phyloP scores from a whole-genome alignment of 2,329 filamentous ascomycete species.

The Proliferodiscus dingleyae region DNA sequence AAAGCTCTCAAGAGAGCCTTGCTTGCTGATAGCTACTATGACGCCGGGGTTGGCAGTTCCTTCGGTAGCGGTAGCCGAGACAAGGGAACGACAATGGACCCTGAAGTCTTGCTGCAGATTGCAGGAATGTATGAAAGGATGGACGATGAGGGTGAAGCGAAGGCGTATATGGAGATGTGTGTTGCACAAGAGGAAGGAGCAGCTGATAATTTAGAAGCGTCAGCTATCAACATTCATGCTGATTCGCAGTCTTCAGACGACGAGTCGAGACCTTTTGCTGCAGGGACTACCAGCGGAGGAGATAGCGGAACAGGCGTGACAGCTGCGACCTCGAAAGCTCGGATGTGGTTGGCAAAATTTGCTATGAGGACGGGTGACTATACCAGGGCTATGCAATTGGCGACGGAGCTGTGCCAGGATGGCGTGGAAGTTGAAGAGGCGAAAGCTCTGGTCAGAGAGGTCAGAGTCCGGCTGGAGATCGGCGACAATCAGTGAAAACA shows the following conservation, averaged over 20 bases:
- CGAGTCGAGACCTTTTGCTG: slow-evolving; percentile 22
- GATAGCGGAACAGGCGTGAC: slow-evolving; percentile 73
- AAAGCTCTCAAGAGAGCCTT: slow-evolving; percentile 91
- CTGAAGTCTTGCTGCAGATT: slow-evolving; percentile 86
- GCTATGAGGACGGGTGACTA: slow-evolving; percentile 74
- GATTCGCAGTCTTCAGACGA: slow-evolving; percentile 50
- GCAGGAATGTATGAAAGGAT: slow-evolving; percentile 82
- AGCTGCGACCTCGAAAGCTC: slow-evolving; percentile 82
- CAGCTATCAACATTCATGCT: slow-evolving; percentile 47
- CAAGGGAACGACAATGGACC: slow-evolving; percentile 63
- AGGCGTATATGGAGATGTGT: slow-evolving; percentile 93
- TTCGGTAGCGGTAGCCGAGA: slow-evolving; percentile 40
- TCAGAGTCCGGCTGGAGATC: slow-evolving; percentile 61
- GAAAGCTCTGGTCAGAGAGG: slow-evolving; percentile 84
- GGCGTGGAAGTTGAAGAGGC: slow-evolving; percentile 96
- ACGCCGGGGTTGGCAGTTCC: slow-evolving; percentile 48
- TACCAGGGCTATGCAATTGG: slow-evolving; percentile 70
- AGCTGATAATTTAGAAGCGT: slow-evolving; percentile 35
- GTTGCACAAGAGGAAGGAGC: slow-evolving; percentile 84
- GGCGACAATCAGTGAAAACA: slow-evolving; percentile 3
- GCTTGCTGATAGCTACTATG: slow-evolving; percentile 81
- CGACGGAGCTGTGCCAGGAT: slow-evolving; percentile 89
- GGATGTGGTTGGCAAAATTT: slow-evolving; percentile 87
- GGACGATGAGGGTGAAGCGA: slow-evolving; percentile 72
- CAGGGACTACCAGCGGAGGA: slow-evolving; percentile 38